Evolutionary conservation across 345 rosid species (phyloP), one percentile per base, ranked within the genome.

Genomic region (Isatis tinctoria): DNA sequence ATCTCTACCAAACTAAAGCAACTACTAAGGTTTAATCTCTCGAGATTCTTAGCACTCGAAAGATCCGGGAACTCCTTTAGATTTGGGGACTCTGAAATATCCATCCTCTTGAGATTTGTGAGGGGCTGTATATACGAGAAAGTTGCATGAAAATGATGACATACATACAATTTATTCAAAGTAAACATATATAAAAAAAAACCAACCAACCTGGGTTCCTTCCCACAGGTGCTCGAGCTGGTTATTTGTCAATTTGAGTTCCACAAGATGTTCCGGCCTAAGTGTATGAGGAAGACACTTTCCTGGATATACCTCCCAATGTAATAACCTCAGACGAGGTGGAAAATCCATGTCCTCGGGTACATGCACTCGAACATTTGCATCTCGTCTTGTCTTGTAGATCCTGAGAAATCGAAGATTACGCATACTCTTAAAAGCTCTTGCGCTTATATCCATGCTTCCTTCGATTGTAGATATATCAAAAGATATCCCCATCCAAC

Each of bases 221-320:
- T 32, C 40, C 40, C 40, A 32, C 4, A 57, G 8, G 7, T 30
- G 8, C 14, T 30, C 41, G 0, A 57, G 60, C 11, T 7, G 0
- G 20, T 0, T 28, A 0, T 3, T 3, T 18, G 0, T 0, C 41
- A 58, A 0, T 8, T 43, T 11, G 35, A 76, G 67, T n/a, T 65
- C 49, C 8, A 79, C 77, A 10, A 69, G 74, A 10, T 69, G 35
- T 8, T 80, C 70, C 0, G 70, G 73, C 2, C 4, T 7, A 44
- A 74, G 45, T 0, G 28, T 60, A 30, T 5, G 7, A 32, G 83
- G 77, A 52, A 82, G 52, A 24, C 58, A 36, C 22, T 60, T 69
- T 5, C 37, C 10, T 0, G 83, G 81, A 10, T 37, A 82, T 41
- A 13, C 28, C 1, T 13, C 36, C 83, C 81, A 76, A 1, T 44